Evolutionary conservation across 805 yeast genomes (phyloP).

Genomic region (Debaryomyces hansenii): DNA sequence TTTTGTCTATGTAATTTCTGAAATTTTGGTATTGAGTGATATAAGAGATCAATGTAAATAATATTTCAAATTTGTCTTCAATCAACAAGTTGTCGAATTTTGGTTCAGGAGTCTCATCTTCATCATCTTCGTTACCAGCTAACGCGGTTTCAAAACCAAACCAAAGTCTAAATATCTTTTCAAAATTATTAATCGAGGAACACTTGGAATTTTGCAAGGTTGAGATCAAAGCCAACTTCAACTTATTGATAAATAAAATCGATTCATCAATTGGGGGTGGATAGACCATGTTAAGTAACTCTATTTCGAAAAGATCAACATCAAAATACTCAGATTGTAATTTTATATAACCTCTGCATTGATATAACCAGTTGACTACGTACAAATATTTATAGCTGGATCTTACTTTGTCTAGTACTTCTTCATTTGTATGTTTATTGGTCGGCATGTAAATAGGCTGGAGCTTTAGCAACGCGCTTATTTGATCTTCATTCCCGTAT

Average conservation of each 20-base stretch:
- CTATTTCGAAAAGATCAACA: slow-evolving; percentile 62
- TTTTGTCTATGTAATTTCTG: slow-evolving; percentile 47
- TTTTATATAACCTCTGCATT: slow-evolving; percentile 51
- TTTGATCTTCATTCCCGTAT: slow-evolving; percentile 19
- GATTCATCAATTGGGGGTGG: slow-evolving; percentile 36
- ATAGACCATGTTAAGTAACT: slow-evolving; percentile 40
- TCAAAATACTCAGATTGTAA: slow-evolving; percentile 55
- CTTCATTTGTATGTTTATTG: slow-evolving; percentile 8
- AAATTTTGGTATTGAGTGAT: slow-evolving; percentile 46
- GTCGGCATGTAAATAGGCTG: slow-evolving; percentile 21
- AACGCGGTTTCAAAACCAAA: slow-evolving; percentile 35
- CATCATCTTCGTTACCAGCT: slow-evolving; percentile 26
- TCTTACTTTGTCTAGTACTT: slow-evolving; percentile 14
- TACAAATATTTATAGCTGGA: slow-evolving; percentile 22
- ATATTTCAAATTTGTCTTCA: slow-evolving; percentile 49
- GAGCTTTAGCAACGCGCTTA: slow-evolving; percentile 15
- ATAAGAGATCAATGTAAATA: slow-evolving; percentile 45
- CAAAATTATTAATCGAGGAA: slow-evolving; percentile 29
- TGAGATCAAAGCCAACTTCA: slow-evolving; percentile 43
- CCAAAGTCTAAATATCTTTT: slow-evolving; percentile 31
- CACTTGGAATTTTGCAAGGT: slow-evolving; percentile 39
- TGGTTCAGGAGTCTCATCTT: slow-evolving; percentile 17
- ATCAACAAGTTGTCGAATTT: slow-evolving; percentile 42
- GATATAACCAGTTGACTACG: slow-evolving; percentile 55
- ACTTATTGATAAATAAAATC: slow-evolving; percentile 39